Base-by-base conservation (phyloP, 1,139 yeast species). In the Pichia sp. region DNA sequence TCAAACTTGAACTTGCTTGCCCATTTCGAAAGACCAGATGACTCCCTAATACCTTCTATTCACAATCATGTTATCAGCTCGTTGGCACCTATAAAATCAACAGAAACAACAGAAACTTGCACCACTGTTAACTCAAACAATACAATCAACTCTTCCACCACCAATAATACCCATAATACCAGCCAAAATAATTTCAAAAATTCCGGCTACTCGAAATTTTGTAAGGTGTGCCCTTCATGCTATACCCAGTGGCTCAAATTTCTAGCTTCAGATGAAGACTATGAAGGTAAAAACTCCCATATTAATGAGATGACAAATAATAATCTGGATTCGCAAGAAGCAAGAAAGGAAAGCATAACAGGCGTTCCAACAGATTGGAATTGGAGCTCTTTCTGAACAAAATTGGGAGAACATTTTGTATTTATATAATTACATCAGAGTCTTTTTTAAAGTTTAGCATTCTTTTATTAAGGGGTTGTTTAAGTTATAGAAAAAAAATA, bases 331-430 rank as follows among this genome's bases (percentile, higher is more conserved):
- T 42, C 45, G 9, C 46, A 55, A 14, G 17, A 36, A 16, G 50
- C 56, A 7, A 61, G 66, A 34, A 55, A 61, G 48, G 62, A 61
- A 45, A 60, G 65, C 46, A 58, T 56, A 14, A 41, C 53, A 10
- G 79, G 82, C 57, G 83, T 84, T 16, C 89, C 89, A 8, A 85
- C 82, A 30, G 85, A 84, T 63, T 84, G 90, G 90, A 83, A 82
- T 60, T 84, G 91, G 91, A 81, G 86, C 63, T 82, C 87, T 17
- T 84, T 84, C 64, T 84, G 67, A 20, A 20, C 24, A 20, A 20
- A 20, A 20, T 20, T 20, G 24, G 3, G 24, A 20, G 24, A 20
- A 20, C 24, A 20, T 20, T 20, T 20, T 20, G 24, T 20, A 20
- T 20, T 20, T 3, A 20, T 20, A 20, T 20, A 20, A 20, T 20